Evolutionary conservation across 2,329 filamentous ascomycete species (phyloP).

Genomic region (Microsporum audouinii): DNA sequence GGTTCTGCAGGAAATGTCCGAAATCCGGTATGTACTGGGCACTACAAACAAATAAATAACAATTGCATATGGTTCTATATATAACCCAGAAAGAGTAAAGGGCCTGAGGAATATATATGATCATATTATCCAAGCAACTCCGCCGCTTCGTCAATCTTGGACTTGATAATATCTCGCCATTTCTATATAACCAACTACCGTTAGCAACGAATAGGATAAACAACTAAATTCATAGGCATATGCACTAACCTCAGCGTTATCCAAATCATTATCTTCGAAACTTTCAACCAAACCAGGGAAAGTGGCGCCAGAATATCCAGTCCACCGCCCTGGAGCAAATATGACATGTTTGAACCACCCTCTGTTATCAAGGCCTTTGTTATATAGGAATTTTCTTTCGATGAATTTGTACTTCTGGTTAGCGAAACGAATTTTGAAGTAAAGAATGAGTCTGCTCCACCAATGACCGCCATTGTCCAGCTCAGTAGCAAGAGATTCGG

Average conservation of each 20-base stretch:
- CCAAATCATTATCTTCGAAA: conserved; percentile 41
- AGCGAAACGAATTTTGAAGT: conserved; percentile 50
- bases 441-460: conserved; percentile 54
- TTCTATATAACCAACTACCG: conserved; percentile 20
- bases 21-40: background rate
- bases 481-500: conserved; percentile 37
- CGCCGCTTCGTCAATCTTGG: conserved; percentile 20
- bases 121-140: background rate
- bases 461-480: conserved; percentile 39
- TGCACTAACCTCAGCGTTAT: conserved; percentile 41
- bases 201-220: background rate
- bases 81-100: background rate
- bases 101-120: background rate
- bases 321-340: conserved; percentile 85
- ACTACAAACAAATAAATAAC: background rate
- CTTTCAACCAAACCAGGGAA: conserved; percentile 55
- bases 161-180: conserved; percentile 31
- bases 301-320: conserved; percentile 68
- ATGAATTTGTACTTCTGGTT: conserved; percentile 77
- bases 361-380: conserved; percentile 63
- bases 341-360: conserved; percentile 92
- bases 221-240: conserved; percentile 1
- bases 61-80: background rate
- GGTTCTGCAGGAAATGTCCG: background rate
- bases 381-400: conserved; percentile 68